Evolutionary conservation across 768 basidiomycete species (phyloP), one percentile per base, ranked within the genome.

Genomic region (Xerocomus brunneocitrinus): DNA sequence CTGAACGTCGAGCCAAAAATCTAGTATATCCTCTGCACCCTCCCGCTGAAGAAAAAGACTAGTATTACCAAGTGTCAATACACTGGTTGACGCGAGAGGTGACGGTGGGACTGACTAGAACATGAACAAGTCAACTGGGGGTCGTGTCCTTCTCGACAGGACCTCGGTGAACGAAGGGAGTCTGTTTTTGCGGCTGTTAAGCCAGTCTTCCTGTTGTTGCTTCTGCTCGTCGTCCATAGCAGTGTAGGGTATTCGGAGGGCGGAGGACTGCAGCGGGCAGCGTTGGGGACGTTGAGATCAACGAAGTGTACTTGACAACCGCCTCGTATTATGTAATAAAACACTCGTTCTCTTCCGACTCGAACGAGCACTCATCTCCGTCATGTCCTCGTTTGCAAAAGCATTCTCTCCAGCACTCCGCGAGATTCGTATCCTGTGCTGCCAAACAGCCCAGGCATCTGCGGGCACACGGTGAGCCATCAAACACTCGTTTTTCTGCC

Each of bases 1-100:
- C 62, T 97, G 94, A 6, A 98, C 97, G 68, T 99, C 97, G 28
- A 99, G 81, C 95, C 95, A 98, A 64, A 98, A 98, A 69, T 99
- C 97, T 42, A 99, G 74, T 46, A 94, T 89, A 69, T 99, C 97
- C 67, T 98, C 95, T 50, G 91, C 84, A 25, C 92, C 91, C 72
- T 99, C 95, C 34, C 93, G 83, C 68, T 98, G 95, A 34, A 99
- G 76, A 70, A 98, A 98, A 55, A 98, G 81, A 72, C 95, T 97
- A 58, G 24, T 31, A 16, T 27, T 7, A 43, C 14, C 14, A 14
- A 19, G 40, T 9, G n/a, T 69, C 44, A 64, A 46, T 24, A 39
- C 14, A 19, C 27, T 3, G 8, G 35, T 14, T n/a, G 24, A 30
- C 1, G 52, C 2, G 22, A 40, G 36, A 44, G 5, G 39, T 8